These are phyloP conservation scores for Phylloporus sp. DNA, from an alignment of 1,284 basidiomycete genomes.

Conservation along the genomic window DNA sequence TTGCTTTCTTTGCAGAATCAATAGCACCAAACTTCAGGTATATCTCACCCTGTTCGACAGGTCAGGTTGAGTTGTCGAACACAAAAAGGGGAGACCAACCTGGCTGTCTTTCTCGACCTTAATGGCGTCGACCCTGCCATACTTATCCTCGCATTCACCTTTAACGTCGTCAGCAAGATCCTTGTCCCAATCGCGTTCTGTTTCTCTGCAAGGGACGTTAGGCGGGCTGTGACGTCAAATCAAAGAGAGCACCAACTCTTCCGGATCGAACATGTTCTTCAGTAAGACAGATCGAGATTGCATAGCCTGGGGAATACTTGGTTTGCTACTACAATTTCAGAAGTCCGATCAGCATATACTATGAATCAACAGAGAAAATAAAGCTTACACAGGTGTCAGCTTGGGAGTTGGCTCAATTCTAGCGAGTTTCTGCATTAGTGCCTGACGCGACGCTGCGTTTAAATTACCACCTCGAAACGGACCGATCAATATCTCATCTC, in stretches of 20 bases:
- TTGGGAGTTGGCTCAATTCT: constrained; percentile 75
- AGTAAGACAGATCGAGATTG: constrained; percentile 85
- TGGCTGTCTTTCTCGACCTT: constrained; percentile 94
- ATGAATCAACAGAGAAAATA: constrained; percentile 2
- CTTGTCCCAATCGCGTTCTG: constrained; percentile 94
- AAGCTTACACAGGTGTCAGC: constrained; percentile 62
- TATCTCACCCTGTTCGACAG: constrained; percentile 86
- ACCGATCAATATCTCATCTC: constrained; percentile 15
- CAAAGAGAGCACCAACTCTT: constrained; percentile 65
- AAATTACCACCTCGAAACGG: constrained; percentile 76
- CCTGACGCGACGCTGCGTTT: constrained; percentile 94
- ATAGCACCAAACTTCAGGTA: constrained; percentile 90
- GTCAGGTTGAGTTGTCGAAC: constrained; percentile 1
- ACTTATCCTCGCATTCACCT: constrained; percentile 90
- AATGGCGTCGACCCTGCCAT: constrained; percentile 86
- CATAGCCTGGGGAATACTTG: constrained; percentile 77
- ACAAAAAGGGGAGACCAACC: constrained; percentile 48
- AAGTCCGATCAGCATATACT: constrained; percentile 15
- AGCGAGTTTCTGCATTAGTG: constrained; percentile 99
- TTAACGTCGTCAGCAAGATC: constrained; percentile 97
- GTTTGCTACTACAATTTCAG: constrained; percentile 52
- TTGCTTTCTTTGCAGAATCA: constrained; percentile 81
- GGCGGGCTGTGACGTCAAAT: constrained; percentile 10
- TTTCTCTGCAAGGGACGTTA: constrained; percentile 66
- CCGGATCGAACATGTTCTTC: constrained; percentile 97